These are phyloP conservation scores for Carex kokanica DNA, from an alignment of 176 grass and related monocot genomes.

Conservation along the genomic window DNA sequence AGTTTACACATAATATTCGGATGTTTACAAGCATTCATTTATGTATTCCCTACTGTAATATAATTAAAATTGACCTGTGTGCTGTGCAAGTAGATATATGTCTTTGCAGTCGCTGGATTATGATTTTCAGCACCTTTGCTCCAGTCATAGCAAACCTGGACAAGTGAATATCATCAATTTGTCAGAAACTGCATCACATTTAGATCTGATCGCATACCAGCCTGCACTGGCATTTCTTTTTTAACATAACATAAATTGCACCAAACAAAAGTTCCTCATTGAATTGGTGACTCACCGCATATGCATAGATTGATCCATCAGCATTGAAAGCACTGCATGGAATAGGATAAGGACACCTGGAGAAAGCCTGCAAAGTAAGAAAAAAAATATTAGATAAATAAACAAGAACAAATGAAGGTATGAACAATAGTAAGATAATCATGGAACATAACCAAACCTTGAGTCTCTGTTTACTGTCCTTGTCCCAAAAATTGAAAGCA, in stretches of 20 bases:
- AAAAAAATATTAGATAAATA: neutral
- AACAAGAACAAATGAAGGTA: neutral
- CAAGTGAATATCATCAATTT: neutral
- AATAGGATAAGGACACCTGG: constrained; percentile 76
- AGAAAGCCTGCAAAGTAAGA: constrained; percentile 54
- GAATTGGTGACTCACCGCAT: constrained; percentile 57
- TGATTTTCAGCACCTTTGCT: constrained; percentile 95
- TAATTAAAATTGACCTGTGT: constrained; percentile 50
- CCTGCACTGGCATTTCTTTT: neutral
- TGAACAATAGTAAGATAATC: constrained; percentile 16
- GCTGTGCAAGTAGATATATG: constrained; percentile 90
- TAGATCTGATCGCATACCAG: neutral
- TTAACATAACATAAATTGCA: neutral
- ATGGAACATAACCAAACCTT: constrained; percentile 44
- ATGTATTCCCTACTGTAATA: neutral
- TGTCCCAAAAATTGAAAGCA: constrained; percentile 91
- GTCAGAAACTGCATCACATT: neutral
- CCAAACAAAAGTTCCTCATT: neutral
- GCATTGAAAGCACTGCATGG: constrained; percentile 87
- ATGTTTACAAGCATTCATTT: neutral
- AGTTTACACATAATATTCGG: neutral
- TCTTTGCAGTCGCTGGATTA: constrained; percentile 83
- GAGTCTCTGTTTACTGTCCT: constrained; percentile 82
- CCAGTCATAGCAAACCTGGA: constrained; percentile 88
- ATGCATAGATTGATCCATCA: constrained; percentile 94